Conservation (phyloP, 2,329 filamentous ascomycete species). For the Rugonectria rugulosa region DNA sequence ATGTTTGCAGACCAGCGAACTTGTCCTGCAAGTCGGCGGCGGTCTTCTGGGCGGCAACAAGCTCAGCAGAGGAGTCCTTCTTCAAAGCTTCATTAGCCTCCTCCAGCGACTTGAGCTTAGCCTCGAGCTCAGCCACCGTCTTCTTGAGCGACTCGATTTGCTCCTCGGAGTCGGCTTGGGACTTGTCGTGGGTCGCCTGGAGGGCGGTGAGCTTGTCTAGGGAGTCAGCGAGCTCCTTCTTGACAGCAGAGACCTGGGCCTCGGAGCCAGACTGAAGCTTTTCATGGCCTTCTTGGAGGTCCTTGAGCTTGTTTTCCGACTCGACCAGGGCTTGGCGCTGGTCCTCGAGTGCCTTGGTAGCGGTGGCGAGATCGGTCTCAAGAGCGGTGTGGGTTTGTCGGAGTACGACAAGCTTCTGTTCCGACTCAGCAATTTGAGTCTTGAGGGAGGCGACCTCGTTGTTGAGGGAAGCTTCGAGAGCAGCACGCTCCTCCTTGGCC, state of each 20-base stretch:
- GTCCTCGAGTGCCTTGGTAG: constrained; percentile 37
- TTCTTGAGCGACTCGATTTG: constrained; percentile 26
- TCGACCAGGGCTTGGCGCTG: constrained; percentile 38
- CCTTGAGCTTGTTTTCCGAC: constrained; percentile 38
- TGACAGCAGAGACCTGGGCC: constrained; percentile 38
- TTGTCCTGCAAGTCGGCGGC: constrained; percentile 39
- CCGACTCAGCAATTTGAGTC: constrained; percentile 44
- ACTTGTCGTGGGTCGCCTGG: constrained; percentile 34
- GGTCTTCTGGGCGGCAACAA: constrained; percentile 42
- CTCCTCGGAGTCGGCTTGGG: constrained; percentile 32
- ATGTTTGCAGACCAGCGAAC: constrained; percentile 32
- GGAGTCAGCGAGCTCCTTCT: constrained; percentile 36
- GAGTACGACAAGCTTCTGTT: constrained; percentile 44
- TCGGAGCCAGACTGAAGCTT: constrained; percentile 39
- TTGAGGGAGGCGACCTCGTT: constrained; percentile 44
- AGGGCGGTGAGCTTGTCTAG: constrained; percentile 31
- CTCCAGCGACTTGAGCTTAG: constrained; percentile 39
- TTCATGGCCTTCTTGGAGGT: constrained; percentile 37
- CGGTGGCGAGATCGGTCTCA: constrained; percentile 42
- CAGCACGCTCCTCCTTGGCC: constrained; percentile 44
- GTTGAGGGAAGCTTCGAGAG: constrained; percentile 43
- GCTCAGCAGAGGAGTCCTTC: constrained; percentile 43
- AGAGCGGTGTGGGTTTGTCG: constrained; percentile 41
- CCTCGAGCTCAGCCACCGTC: constrained; percentile 40
- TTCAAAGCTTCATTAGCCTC: constrained; percentile 37